Evolutionary conservation across 352 stramenopile species (phyloP).

Genomic region (Globisporangium abappressorium): DNA sequence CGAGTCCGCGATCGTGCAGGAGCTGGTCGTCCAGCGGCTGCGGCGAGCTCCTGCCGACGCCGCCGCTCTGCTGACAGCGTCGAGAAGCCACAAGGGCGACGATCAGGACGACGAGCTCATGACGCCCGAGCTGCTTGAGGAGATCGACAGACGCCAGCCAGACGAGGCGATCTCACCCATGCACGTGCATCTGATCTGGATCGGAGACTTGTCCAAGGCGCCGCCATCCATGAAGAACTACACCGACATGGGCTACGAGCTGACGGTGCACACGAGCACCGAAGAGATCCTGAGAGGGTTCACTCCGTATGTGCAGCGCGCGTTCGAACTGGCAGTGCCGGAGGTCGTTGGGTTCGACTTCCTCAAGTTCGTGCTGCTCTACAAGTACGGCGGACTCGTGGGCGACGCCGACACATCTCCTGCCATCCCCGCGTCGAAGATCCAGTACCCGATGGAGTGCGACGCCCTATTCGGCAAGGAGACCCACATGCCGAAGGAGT

Average conservation of each 20-base stretch:
- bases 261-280: conserved; percentile 11
- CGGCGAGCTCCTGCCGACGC: too few species aligned
- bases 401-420: conserved; percentile 16
- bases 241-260: conserved; percentile 6
- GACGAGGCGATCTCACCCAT: conserved; percentile 3
- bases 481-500: background rate
- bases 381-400: conserved; percentile 18
- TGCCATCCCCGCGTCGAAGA: background rate
- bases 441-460: conserved; percentile 9
- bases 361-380: conserved; percentile 21
- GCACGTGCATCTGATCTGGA: conserved; percentile 21
- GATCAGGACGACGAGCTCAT: conserved; percentile 8
- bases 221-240: conserved; percentile 6
- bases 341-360: conserved; percentile 17
- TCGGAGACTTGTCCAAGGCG: conserved; percentile 11
- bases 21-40: too few species aligned
- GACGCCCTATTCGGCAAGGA: conserved; percentile 20
- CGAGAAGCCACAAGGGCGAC: too few species aligned
- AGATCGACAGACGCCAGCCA: background rate
- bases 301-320: conserved; percentile 13
- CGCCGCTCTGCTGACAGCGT: too few species aligned
- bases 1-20: too few species aligned
- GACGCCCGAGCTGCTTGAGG: conserved; percentile 6
- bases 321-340: conserved; percentile 14
- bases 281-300: conserved; percentile 18